Evolutionary conservation across 257 asterid genomes (phyloP), one percentile per base, ranked within the genome.

Genomic region (Plantago elongata): DNA sequence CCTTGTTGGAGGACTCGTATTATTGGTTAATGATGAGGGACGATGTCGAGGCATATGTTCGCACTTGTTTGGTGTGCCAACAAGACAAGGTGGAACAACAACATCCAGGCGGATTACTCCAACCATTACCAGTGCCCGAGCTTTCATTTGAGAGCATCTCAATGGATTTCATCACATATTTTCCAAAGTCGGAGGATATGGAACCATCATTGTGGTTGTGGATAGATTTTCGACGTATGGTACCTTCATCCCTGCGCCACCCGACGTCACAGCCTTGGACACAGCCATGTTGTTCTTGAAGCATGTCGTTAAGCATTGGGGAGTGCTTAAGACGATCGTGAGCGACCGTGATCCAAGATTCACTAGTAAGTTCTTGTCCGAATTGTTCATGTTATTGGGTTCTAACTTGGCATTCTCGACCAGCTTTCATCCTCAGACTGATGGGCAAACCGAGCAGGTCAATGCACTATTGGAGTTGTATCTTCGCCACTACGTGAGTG

Each of bases 71-170:
- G 2, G 42, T 60, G 30, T 59, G 63, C 45, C 62, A 57, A 57
- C 49, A 59, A 59, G 63, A 59, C 6, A 42, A 43, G 30, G 9
- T 59, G 9, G n/a, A 45, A 45, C 61, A 57, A 13, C 61, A 13
- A 13, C 16, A 30, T 11, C 46, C 61, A 3, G 46, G 17, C 11
- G 27, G 27, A 22, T 22, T 22, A 22, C 27, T 22, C 27, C 27
- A 22, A 2, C 27, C 27, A 1, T 2, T 30, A 5, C 45, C 61
- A 7, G n/a, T 30, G 13, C 61, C 46, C 0, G 46, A 57, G 7
- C 45, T 11, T 11, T 11, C 61, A 2, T 57, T 57, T 17, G 61
- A 57, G 11, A 57, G 47, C 10, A 13, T 57, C 7, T 54, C 40
- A 11, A 54, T 54, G 60, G 42, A 54, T 1, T 54, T 6, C 5